Evolutionary conservation across 1,284 basidiomycete species (phyloP), one percentile per base, ranked within the genome.

Genomic region (Trichosporon sp.): DNA sequence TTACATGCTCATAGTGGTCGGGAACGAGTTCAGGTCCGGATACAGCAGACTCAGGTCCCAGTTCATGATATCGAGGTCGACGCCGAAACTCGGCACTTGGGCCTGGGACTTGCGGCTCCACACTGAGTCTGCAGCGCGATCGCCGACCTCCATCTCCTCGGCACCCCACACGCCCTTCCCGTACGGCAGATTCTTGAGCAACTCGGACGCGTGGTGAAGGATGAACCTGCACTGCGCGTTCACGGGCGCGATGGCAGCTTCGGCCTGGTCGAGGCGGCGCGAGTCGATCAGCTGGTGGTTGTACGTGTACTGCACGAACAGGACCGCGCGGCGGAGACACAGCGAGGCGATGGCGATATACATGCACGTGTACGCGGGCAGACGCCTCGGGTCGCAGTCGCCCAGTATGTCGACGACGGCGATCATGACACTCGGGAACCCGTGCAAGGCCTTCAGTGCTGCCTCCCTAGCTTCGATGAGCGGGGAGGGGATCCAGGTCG

Each of bases 61-160:
- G 31, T 72, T 69, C 11, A 74, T 69, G 5, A 56, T 71, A 19
- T 70, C 69, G 10, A 74, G 66, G 61, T 74, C 73, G 16, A 70
- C 67, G 7, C 73, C 73, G 2, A 74, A 63, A 6, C 70, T 70
- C 4, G 73, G 73, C 10, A n/a, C 16, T 32, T 63, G 31, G 4
- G 35, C 21, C 19, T 54, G 51, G n/a, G 8, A 1, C 6, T 26
- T 54, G 21, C 19, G n/a, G n/a, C 51, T 19, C 51, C 51, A 54
- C 6, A 54, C 51, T 19, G 19, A 26, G 51, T 54, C 63, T 37
- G n/a, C 64, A 64, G 6, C 64, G 37, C 51, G 4, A 10, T 19
- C 4, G 19, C 1, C 38, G 35, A 32, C 37, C 5, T n/a, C 54
- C 38, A 26, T 16, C 48, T n/a, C 21, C 21, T 31, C 65, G 12